Evolutionary conservation across 495 filamentous ascomycete genomes (phyloP).

Genomic region (Echria macrotheca): DNA sequence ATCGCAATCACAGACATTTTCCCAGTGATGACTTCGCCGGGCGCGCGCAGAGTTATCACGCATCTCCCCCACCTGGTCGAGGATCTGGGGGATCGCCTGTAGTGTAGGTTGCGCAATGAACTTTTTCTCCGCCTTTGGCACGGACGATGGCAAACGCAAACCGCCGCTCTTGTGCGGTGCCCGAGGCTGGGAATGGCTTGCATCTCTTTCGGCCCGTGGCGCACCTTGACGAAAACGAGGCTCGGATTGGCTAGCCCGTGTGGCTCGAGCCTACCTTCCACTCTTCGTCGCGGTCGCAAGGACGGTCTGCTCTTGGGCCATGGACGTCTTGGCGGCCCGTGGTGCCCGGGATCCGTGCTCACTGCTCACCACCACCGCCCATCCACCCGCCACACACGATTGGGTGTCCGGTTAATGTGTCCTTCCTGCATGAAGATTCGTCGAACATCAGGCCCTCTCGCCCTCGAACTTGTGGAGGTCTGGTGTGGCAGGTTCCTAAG

Average conservation of each 20-base stretch:
- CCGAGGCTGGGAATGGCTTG: not conserved
- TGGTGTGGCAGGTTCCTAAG: not conserved
- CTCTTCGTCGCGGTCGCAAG: not conserved
- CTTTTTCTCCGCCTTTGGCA: constrained; percentile 8
- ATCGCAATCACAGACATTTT: constrained; percentile 1
- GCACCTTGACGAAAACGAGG: not conserved
- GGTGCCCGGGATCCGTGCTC: constrained; percentile 2
- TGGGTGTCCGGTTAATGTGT: not conserved
- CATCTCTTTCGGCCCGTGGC: not conserved
- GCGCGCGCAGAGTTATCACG: too few species aligned
- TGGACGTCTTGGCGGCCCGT: not conserved
- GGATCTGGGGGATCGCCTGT: constrained; percentile 11
- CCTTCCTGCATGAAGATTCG: not conserved
- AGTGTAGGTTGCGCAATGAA: constrained; percentile 14
- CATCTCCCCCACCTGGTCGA: too few species aligned
- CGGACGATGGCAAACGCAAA: constrained; percentile 2
- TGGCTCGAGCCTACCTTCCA: not conserved
- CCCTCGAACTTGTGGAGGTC: too few species aligned
- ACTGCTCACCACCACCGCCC: too few species aligned
- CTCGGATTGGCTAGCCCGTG: not conserved
- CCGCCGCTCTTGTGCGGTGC: not conserved
- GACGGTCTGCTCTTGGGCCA: not conserved
- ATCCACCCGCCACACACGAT: not conserved
- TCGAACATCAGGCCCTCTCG: too few species aligned
- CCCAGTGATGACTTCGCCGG: too few species aligned